Conservation (phyloP, 331 rosid genomes). For the Quercus lobata region DNA sequence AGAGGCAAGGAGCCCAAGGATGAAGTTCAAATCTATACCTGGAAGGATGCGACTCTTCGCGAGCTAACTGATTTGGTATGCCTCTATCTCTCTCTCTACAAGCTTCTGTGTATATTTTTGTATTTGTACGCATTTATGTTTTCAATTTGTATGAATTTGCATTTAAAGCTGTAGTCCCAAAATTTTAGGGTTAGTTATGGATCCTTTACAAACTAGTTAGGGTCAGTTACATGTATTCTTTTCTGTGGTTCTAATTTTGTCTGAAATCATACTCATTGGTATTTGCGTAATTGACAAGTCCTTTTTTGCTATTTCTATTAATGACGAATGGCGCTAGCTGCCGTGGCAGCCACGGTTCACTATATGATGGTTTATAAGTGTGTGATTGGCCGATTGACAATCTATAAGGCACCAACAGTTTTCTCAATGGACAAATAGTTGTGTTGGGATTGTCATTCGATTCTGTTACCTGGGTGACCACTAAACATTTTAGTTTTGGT, state of each 20-base stretch:
- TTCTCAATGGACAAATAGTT: background rate
- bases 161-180: background rate
- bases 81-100: background rate
- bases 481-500: background rate
- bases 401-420: background rate
- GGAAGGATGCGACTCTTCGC: slow-evolving; percentile 96
- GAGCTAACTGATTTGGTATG: slow-evolving; percentile 90
- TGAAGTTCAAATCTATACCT: slow-evolving; percentile 95
- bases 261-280: too few species aligned
- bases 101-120: background rate
- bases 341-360: background rate
- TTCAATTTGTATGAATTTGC: background rate
- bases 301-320: too few species aligned
- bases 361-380: background rate
- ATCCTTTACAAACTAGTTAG: too few species aligned
- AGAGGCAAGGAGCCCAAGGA: slow-evolving; percentile 96
- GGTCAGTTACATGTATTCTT: too few species aligned
- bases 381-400: background rate
- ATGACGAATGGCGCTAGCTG: background rate
- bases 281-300: too few species aligned
- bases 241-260: too few species aligned
- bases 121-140: background rate
- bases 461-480: background rate
- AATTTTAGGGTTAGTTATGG: too few species aligned
- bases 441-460: background rate